A percentile compares a stretch with the other conserved stretches of the same genome.
Conservation (phyloP, 805 yeast genomes). For the Candida silvicultrix region DNA sequence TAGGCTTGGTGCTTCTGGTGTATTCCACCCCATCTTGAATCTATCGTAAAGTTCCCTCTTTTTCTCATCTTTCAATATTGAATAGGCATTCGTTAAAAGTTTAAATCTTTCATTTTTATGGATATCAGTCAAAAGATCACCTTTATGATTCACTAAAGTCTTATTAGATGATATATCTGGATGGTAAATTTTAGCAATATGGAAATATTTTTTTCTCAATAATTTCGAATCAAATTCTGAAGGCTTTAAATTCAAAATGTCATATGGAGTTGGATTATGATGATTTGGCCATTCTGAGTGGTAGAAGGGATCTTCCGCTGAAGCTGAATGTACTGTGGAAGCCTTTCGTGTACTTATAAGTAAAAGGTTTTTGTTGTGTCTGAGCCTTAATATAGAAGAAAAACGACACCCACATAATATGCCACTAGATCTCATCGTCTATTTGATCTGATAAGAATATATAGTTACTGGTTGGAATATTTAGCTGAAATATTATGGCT, state of each 20-base stretch:
- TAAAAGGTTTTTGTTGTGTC: no score
- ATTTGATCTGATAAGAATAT: no score
- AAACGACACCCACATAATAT: background rate
- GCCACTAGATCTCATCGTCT: background rate
- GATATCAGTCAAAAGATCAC: slow-evolving; percentile 25
- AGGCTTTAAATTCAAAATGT: slow-evolving; percentile 44
- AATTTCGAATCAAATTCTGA: slow-evolving; percentile 28
- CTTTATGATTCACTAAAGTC: slow-evolving; percentile 22
- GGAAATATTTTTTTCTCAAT: slow-evolving; percentile 46
- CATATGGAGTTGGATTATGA: slow-evolving; percentile 61
- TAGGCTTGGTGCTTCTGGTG: slow-evolving; percentile 24
- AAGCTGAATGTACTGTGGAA: background rate
- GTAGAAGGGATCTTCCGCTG: slow-evolving; percentile 4
- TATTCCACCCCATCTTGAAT: slow-evolving; percentile 40
- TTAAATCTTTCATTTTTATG: slow-evolving; percentile 38
- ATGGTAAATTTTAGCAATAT: slow-evolving; percentile 70
- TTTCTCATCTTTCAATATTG: slow-evolving; percentile 40
- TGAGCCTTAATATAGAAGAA: background rate
- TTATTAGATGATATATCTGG: slow-evolving; percentile 52
- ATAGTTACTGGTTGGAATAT: no score
- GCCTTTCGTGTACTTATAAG: background rate
- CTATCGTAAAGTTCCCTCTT: slow-evolving; percentile 40
- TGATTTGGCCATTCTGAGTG: slow-evolving; percentile 50
- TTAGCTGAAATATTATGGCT: no score
- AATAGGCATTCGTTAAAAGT: slow-evolving; percentile 50